Percentiles rank a stretch among this genome's conserved stretches.
These are phyloP conservation scores for Penicillium freii DNA, from an alignment of 2,329 filamentous ascomycete genomes.

Conservation along the genomic window DNA sequence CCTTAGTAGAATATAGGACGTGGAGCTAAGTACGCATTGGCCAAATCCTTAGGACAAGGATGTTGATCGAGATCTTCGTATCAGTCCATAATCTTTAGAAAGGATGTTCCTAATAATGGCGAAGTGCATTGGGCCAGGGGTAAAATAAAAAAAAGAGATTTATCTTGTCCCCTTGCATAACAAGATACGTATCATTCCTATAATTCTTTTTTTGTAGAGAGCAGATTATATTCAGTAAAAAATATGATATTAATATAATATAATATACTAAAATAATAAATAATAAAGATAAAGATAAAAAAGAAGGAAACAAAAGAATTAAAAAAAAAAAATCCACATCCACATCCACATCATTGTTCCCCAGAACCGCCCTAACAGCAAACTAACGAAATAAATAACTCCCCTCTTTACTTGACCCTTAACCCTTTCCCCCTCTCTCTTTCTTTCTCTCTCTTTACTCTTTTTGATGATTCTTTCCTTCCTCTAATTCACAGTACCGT, in stretches of 20 bases:
- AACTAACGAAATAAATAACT: conserved; percentile 21
- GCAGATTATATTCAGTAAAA: background rate
- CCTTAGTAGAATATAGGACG: background rate
- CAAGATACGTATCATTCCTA: conserved; percentile 7
- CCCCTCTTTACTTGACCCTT: conserved; percentile 7
- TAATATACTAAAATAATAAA: background rate
- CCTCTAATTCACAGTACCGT: background rate
- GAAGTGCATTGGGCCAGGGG: conserved; percentile 26
- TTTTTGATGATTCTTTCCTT: conserved; percentile 1
- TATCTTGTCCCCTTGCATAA: conserved; percentile 9
- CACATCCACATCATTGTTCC: conserved; percentile 19
- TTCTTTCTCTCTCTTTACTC: background rate
- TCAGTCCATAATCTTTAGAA: background rate
- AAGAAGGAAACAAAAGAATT: background rate
- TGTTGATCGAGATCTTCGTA: conserved; percentile 1
- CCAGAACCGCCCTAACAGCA: conserved; percentile 18
- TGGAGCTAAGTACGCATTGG: background rate
- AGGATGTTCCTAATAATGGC: conserved; percentile 10
- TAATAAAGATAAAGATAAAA: background rate
- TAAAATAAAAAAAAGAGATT: conserved; percentile 8
- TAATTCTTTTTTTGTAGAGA: background rate
- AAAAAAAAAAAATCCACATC: background rate
- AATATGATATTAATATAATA: background rate
- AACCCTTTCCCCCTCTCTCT: background rate
- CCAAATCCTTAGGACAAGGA: background rate